Evolutionary conservation across 495 filamentous ascomycete species (phyloP).

Genomic region (Durotheca rogersii): DNA sequence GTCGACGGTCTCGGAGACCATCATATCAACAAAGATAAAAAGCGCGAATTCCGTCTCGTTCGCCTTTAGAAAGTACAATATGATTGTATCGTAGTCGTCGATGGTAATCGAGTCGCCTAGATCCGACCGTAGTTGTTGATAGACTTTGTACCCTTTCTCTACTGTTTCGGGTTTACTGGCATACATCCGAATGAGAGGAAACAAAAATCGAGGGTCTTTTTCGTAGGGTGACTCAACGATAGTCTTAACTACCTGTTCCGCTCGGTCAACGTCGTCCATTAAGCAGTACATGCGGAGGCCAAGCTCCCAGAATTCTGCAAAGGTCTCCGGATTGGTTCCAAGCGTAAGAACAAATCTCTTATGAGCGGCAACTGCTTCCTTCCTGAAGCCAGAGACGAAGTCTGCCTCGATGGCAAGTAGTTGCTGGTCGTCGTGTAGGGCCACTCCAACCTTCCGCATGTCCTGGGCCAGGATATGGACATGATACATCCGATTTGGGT

Average conservation of each 20-base stretch:
- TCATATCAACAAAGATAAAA: slow-evolving; percentile 80
- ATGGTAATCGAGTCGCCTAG: slow-evolving; percentile 65
- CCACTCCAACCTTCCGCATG: slow-evolving; percentile 54
- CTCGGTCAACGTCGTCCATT: slow-evolving; percentile 60
- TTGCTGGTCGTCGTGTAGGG: slow-evolving; percentile 57
- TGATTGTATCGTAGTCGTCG: slow-evolving; percentile 72
- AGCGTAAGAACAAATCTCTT: slow-evolving; percentile 56
- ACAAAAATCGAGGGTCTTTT: slow-evolving; percentile 57
- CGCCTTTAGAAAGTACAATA: slow-evolving; percentile 60
- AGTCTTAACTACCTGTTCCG: slow-evolving; percentile 60
- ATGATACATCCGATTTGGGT: slow-evolving; percentile 58
- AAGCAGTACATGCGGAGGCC: slow-evolving; percentile 67
- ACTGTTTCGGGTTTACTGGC: slow-evolving; percentile 32
- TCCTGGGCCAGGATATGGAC: slow-evolving; percentile 62
- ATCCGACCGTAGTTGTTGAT: slow-evolving; percentile 59
- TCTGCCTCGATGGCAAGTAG: slow-evolving; percentile 65
- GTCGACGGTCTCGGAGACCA: slow-evolving; percentile 61
- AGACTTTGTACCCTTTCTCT: slow-evolving; percentile 66
- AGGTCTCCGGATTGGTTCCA: slow-evolving; percentile 52
- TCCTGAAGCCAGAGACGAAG: slow-evolving; percentile 58
- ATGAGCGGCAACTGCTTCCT: slow-evolving; percentile 65
- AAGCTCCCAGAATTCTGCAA: slow-evolving; percentile 63
- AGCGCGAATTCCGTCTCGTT: slow-evolving; percentile 63
- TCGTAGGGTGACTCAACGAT: slow-evolving; percentile 55
- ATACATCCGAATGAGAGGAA: slow-evolving; percentile 63